Evolutionary conservation across 257 asterid genomes (phyloP).

Genomic region (Nicotiana obtusifolia): DNA sequence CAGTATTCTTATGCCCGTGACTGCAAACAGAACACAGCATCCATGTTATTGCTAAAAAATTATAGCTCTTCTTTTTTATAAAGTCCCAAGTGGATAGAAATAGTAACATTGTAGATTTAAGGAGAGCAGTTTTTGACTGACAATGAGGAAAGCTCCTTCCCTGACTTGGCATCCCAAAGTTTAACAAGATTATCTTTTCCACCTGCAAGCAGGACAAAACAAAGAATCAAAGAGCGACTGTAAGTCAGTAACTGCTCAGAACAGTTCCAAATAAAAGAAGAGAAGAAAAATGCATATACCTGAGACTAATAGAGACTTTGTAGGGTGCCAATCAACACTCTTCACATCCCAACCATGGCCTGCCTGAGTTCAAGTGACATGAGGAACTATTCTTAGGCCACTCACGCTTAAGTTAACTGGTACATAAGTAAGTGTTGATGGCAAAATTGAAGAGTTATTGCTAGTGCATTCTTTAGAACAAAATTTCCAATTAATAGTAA

Average conservation of each 20-base stretch:
- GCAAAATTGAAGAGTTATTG: background rate
- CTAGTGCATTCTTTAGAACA: background rate
- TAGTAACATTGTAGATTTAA: background rate
- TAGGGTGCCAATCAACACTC: slow-evolving; percentile 99
- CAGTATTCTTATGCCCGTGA: slow-evolving; percentile 95
- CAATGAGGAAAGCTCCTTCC: slow-evolving; percentile 90
- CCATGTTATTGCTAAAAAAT: slow-evolving; percentile 11
- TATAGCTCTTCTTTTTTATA: background rate
- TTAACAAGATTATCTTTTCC: slow-evolving; percentile 98
- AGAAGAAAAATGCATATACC: slow-evolving; percentile 34
- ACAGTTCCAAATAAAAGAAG: background rate
- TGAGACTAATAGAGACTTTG: slow-evolving; percentile 86
- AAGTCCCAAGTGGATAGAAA: background rate
- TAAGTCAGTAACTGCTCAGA: background rate
- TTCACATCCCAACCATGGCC: slow-evolving; percentile 99
- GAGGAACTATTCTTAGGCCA: slow-evolving; percentile 49
- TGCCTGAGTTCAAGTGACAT: slow-evolving; percentile 90
- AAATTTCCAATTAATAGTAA: background rate
- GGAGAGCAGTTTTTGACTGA: slow-evolving; percentile 32
- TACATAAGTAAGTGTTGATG: background rate
- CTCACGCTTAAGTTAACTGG: slow-evolving; percentile 1
- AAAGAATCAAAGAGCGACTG: background rate
- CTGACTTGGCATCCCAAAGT: slow-evolving; percentile 99
- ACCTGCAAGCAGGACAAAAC: slow-evolving; percentile 46
- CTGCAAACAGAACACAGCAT: slow-evolving; percentile 37